Percentiles rank a stretch among this genome's conserved stretches.
phyloP scores from a whole-genome alignment of 2,329 filamentous ascomycete genomes.

The Claviceps cyperi region DNA sequence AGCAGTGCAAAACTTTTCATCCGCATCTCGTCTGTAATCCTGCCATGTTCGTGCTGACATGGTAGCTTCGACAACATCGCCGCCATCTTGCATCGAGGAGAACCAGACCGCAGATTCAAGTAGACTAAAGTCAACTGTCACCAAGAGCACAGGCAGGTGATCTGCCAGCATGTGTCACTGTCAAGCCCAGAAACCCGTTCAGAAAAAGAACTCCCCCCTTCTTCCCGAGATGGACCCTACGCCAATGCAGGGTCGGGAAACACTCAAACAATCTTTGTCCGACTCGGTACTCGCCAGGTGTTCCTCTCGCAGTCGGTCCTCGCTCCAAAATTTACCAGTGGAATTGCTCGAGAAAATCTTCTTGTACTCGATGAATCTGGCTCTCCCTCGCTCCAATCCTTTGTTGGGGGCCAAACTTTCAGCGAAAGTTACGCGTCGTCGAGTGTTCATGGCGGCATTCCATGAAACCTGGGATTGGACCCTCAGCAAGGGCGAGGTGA shows the following conservation, averaged over 20 bases:
- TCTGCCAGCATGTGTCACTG: too few species aligned
- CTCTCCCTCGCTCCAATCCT: constrained; percentile 29
- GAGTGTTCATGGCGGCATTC: constrained; percentile 22
- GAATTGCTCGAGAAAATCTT: constrained; percentile 42
- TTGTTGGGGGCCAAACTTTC: constrained; percentile 34
- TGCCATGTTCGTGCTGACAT: too few species aligned
- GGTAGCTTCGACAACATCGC: too few species aligned
- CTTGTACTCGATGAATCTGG: constrained; percentile 32
- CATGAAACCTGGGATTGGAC: constrained; percentile 25
- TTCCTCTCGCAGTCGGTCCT: constrained; percentile 11
- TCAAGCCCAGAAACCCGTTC: too few species aligned
- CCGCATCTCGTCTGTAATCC: too few species aligned
- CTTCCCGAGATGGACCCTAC: constrained; percentile 29
- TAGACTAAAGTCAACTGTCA: too few species aligned
- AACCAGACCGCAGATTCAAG: too few species aligned
- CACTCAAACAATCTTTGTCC: constrained; percentile 18
- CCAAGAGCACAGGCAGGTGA: too few species aligned
- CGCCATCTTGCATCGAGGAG: too few species aligned
- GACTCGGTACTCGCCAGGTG: constrained; percentile 15
- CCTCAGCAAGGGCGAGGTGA: constrained; percentile 14
- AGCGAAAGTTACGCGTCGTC: constrained; percentile 20
- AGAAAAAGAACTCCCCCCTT: background rate
- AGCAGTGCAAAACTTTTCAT: too few species aligned
- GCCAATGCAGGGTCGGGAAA: constrained; percentile 33
- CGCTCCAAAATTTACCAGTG: constrained; percentile 27